A percentile compares a stretch with the other conserved stretches of the same genome.
Evolutionary conservation across 495 filamentous ascomycete genomes (phyloP).

Genomic region (Penicillium herquei): DNA sequence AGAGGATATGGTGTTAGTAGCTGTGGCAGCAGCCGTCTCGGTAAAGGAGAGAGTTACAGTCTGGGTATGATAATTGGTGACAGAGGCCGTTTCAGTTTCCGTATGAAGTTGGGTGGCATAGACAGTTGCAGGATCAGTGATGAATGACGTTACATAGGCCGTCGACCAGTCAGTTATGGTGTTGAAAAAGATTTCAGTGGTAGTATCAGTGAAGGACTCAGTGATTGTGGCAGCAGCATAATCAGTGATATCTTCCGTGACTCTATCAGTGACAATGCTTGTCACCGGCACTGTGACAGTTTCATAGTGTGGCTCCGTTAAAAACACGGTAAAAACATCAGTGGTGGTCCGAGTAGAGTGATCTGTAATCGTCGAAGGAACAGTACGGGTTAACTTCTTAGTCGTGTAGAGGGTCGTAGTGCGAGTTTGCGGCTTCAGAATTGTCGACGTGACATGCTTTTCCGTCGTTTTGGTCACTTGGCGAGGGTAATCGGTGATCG

Average conservation of each 20-base stretch:
- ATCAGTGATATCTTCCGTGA: neutral
- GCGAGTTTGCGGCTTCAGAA: neutral
- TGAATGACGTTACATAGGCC: neutral
- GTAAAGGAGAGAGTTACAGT: conserved; percentile 8
- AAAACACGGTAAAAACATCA: neutral
- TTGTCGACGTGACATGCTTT: neutral
- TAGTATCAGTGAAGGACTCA: neutral
- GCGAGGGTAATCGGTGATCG: conserved; percentile 1
- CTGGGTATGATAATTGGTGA: conserved; percentile 10
- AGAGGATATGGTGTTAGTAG: neutral
- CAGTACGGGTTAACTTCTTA: neutral
- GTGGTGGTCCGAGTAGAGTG: neutral
- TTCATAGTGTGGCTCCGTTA: neutral
- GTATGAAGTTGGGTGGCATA: neutral
- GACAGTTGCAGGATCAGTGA: neutral
- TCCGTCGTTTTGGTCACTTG: neutral
- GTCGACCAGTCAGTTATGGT: conserved; percentile 1
- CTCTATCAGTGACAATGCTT: neutral
- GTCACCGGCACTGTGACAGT: conserved; percentile 1
- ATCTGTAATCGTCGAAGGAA: neutral
- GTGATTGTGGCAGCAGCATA: neutral
- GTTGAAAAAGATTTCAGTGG: neutral
- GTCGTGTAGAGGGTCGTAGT: conserved; percentile 3
- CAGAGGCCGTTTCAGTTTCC: neutral
- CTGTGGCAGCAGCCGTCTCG: conserved; percentile 1